Evolutionary conservation across 345 rosid genomes (phyloP), one percentile per base, ranked within the genome.

Genomic region (Atalantia buxifolia): DNA sequence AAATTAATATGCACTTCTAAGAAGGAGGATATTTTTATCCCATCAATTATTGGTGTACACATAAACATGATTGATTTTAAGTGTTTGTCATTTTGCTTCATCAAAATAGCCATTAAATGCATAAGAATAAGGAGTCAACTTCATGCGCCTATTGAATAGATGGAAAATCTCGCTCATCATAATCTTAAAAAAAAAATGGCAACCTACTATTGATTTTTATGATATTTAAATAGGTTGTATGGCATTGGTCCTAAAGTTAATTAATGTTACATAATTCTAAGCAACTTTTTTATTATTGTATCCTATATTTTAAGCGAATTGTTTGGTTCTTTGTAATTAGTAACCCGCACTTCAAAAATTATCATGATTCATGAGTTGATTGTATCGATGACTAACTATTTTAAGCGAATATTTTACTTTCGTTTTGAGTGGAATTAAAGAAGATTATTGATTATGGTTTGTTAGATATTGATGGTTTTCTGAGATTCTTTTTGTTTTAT

Each of bases 201-300:
- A 2, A 1, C 53, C 4, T 27, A 9, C 19, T 27, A 28, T 70
- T 30, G n/a, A 66, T 35, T 66, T 66, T 36, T 19, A 7, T 22
- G n/a, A 38, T 64, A 38, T 38, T 30, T 71, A 2, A 50, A 71
- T 50, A 4, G 36, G 24, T 14, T 45, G 8, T 16, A 69, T 24
- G 4, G 25, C 18, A 14, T n/a, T 14, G 72, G 24, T 28, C 57
- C 57, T 69, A 69, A 35, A 48, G 21, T 69, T 45, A 45, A 68
- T 68, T n/a, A n/a, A n/a, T n/a, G n/a, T n/a, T n/a, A n/a, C n/a
- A n/a, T n/a, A n/a, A n/a, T n/a, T n/a, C n/a, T n/a, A n/a, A n/a
- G n/a, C n/a, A n/a, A n/a, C n/a, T n/a, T n/a, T n/a, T 69, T 27
- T 69, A 69, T 27, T 9, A 69, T 48, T 42, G 74, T 70, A 27